Evolutionary conservation across 768 basidiomycete genomes (phyloP), one percentile per base, ranked within the genome.

Genomic region (Lactarius indigo): DNA sequence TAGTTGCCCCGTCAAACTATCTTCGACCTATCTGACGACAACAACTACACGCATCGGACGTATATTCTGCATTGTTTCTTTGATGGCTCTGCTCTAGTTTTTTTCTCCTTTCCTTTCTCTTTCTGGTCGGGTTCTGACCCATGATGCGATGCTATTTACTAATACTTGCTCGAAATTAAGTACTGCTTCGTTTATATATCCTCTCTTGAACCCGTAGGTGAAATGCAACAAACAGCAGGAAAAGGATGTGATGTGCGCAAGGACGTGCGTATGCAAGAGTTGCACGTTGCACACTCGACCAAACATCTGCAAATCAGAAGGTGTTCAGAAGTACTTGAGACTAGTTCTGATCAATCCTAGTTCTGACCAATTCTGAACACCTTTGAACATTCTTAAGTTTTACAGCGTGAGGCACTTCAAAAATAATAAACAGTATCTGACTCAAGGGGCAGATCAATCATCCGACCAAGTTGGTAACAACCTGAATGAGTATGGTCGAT

Each of bases 1-100:
- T 33, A 33, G 33, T 10, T 33, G 33, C 33, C 9, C 9, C 33
- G 9, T 33, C 33, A 33, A 33, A 9, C 33, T 1, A 92, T 77
- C 84, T 93, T 50, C 90, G 90, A 76, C 83, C 91, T 73, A 86
- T 91, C 73, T 57, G 31, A 68, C 54, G 42, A 59, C 59, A 15
- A 33, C 33, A 33, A 66, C 42, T 13, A 28, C 30, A 37, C 33
- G 61, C 66, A 52, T 61, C 28, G 65, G 65, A 50, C 65, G 60
- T 61, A 15, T 41, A 39, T 57, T 57, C 65, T 37, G 35, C 20
- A 37, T 28, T 61, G 33, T n/a, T 23, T 23, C n/a, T 41, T 5
- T 66, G n/a, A 62, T 31, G 65, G 58, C 30, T n/a, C 20, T 26
- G 13, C 35, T 62, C 28, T 39, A 47, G 31, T 47, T 35, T 42